A percentile compares a stretch with the other conserved stretches of the same genome.
These are phyloP conservation scores for Sugiyamaella xylanicola DNA, from an alignment of 1,139 yeast species.

Conservation along the genomic window DNA sequence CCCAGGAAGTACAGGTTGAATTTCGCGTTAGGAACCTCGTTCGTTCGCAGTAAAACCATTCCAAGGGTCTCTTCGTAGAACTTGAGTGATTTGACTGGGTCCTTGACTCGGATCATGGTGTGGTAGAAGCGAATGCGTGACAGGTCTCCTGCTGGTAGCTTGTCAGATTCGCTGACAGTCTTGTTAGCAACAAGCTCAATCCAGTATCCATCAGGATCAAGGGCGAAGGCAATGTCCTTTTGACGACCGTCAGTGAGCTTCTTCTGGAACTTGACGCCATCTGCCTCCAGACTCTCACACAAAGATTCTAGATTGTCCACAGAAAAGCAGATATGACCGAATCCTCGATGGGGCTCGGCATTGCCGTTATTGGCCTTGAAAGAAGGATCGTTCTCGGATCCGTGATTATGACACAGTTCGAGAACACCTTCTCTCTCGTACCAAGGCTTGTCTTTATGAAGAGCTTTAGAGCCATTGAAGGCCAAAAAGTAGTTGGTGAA, in stretches of 20 bases:
- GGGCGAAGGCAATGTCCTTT: constrained; percentile 86
- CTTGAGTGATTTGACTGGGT: constrained; percentile 69
- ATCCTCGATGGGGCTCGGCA: constrained; percentile 80
- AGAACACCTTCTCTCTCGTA: constrained; percentile 73
- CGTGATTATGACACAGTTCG: constrained; percentile 82
- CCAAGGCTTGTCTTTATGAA: constrained; percentile 52
- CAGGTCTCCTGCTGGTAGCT: constrained; percentile 34
- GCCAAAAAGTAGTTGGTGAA: constrained; percentile 73
- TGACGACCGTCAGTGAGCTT: constrained; percentile 87
- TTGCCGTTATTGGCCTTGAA: constrained; percentile 79
- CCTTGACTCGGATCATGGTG: constrained; percentile 90
- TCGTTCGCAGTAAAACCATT: constrained; percentile 63
- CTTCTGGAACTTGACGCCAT: constrained; percentile 78
- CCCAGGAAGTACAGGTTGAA: constrained; percentile 87
- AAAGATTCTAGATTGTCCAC: constrained; percentile 74
- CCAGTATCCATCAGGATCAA: constrained; percentile 98
- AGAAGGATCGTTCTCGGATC: constrained; percentile 61
- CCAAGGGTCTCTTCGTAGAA: constrained; percentile 82
- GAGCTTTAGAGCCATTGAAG: constrained; percentile 52
- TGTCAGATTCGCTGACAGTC: constrained; percentile 37
- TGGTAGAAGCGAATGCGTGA: constrained; percentile 73
- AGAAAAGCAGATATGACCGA: constrained; percentile 89
- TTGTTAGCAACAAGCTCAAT: constrained; percentile 79
- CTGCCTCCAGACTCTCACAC: constrained; percentile 55
- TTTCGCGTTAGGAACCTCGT: constrained; percentile 64